Conservation (phyloP, 306 rosid species). For the Quercus rubra region DNA sequence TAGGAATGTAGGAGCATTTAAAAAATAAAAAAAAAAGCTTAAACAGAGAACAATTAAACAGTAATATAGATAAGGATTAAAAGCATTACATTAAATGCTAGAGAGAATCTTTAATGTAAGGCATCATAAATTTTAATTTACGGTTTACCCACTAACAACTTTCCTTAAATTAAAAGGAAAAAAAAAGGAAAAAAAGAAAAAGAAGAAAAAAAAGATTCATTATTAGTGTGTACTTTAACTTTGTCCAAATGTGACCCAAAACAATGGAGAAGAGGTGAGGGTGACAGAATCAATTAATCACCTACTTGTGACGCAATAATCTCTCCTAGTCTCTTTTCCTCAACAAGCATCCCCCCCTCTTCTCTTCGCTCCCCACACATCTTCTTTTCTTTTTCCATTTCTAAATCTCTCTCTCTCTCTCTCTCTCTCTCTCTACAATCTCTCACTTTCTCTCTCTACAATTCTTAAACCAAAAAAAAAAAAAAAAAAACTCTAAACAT, state of each 20-base stretch:
- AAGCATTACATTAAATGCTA: too few species aligned
- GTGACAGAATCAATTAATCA: not conserved
- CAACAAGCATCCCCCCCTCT: not conserved
- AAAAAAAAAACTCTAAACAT: too few species aligned
- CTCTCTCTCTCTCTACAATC: not conserved
- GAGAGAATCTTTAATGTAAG: too few species aligned
- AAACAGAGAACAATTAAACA: too few species aligned
- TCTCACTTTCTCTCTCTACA: not conserved
- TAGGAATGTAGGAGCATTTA: rapidly evolving
- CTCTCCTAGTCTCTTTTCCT: slow-evolving; percentile 17
- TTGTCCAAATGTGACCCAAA: not conserved
- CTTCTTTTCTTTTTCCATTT: not conserved
- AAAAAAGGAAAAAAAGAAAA: rapidly evolving
- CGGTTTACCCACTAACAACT: too few species aligned
- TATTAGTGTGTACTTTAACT: not conserved
- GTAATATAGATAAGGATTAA: too few species aligned
- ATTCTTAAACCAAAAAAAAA: not conserved
- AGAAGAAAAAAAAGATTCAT: too few species aligned
- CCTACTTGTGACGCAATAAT: slow-evolving; percentile 9
- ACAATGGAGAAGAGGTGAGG: not conserved
- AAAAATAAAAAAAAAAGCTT: too few species aligned
- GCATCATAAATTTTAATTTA: too few species aligned
- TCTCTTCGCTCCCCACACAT: too few species aligned
- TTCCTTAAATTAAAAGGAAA: too few species aligned
- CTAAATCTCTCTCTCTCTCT: not conserved